A percentile compares a stretch with the other conserved stretches of the same genome.
phyloP scores from a whole-genome alignment of 2,329 filamentous ascomycete genomes.

The Chrysosporium keratinophilum region DNA sequence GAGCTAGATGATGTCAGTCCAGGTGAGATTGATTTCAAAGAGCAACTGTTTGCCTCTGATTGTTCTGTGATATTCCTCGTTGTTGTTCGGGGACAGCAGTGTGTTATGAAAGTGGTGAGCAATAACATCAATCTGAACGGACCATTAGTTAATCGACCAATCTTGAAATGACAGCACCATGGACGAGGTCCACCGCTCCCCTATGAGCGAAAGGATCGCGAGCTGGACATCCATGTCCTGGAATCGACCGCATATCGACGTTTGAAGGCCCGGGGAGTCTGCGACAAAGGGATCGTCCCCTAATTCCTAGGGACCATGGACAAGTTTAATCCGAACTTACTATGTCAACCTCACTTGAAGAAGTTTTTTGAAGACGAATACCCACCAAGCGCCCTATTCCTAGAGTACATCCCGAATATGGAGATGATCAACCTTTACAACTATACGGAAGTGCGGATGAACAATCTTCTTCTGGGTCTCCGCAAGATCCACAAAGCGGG shows the following conservation, averaged over 20 bases:
- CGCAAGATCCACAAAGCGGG: slow-evolving; percentile 3
- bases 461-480: not conserved
- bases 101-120: slow-evolving; percentile 21
- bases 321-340: slow-evolving; percentile 5
- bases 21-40: too few species aligned
- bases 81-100: slow-evolving; percentile 8
- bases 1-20: too few species aligned
- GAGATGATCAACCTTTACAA: not conserved
- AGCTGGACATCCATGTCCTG: slow-evolving; percentile 2
- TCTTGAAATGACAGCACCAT: slow-evolving; percentile 3
- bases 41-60: not conserved
- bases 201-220: not conserved
- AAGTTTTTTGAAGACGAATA: slow-evolving; percentile 5
- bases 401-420: slow-evolving; percentile 10
- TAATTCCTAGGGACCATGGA: slow-evolving; percentile 8
- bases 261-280: slow-evolving; percentile 3
- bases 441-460: slow-evolving; percentile 5
- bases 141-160: not conserved
- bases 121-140: not conserved
- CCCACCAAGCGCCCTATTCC: slow-evolving; percentile 5
- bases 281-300: slow-evolving; percentile 1
- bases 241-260: slow-evolving; percentile 11
- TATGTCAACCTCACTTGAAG: slow-evolving; percentile 7
- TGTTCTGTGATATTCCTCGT: slow-evolving; percentile 17
- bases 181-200: not conserved